Base-by-base conservation (phyloP, 2,329 filamentous ascomycete species). In the Pseudocercospora macadamiae region DNA sequence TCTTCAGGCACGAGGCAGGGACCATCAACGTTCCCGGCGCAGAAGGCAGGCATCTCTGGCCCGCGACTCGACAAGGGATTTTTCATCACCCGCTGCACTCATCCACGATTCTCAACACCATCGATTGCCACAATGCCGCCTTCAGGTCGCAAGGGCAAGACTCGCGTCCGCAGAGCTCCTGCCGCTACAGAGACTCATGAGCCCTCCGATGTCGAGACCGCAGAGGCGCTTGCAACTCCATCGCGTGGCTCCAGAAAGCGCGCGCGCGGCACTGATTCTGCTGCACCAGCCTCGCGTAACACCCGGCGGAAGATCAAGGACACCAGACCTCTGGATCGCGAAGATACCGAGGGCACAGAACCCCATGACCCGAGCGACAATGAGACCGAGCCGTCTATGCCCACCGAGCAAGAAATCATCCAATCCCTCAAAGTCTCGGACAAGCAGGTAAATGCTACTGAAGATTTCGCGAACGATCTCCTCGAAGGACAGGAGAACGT, bases 381-480 rank as follows among this genome's bases (percentile, higher is more conserved):
- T 48, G 73, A 74, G 18, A 74, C 71, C 23, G 73, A 74, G 59
- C 68, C 70, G 28, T 69, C 71, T 21, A 63, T 68, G 12, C 73
- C 73, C 9, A 70, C 73, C 63, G 78, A 80, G 67, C 73, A 77
- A 64, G 78, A 76, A 51, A 74, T 76, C 48, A 74, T 77, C 34
- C 68, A 74, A 54, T 73, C 75, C 44, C 72, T 82, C 55, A 75
- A 74, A 61, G 71, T 76, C 19, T 76, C 79, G 16, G 70, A 74
- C 49, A 78, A 79, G 64, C 72, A 82, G 2, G 78, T 88, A 1
- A 83, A 86, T 61, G 79, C 82, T n/a, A 73, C 79, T 1, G 70
- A 86, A 37, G 76, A 83, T 47, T 88, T 86, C 65, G 80, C 81
- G 1, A 80, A 83, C 58, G 77, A 80, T 56, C 70, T 81, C 45